Percentiles rank a stretch among this genome's conserved stretches.
phyloP scores from a whole-genome alignment of 345 rosid species.

The Gossypium arboreum region DNA sequence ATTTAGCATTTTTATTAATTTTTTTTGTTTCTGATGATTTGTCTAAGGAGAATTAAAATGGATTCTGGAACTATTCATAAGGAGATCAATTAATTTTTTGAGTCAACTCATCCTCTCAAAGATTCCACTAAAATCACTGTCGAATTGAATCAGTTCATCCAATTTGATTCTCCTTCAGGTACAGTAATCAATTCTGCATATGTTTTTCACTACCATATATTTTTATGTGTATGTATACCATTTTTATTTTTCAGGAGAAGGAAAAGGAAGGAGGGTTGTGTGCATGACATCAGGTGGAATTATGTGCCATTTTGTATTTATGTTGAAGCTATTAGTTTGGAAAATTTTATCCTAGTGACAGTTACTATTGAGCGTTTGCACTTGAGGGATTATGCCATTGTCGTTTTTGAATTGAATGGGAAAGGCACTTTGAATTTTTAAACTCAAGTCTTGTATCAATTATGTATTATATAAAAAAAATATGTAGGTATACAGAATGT shows the following conservation, averaged over 20 bases:
- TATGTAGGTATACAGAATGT: constrained; percentile 13
- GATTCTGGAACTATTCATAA: no score
- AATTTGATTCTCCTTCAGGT: constrained; percentile 42
- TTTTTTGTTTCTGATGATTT: no score
- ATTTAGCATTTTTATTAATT: no score
- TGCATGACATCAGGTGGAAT: no score
- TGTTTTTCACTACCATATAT: not conserved
- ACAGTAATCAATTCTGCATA: not conserved
- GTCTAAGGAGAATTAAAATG: no score
- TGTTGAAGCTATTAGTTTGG: constrained; percentile 60
- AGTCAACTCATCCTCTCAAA: constrained; percentile 18
- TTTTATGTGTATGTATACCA: not conserved
- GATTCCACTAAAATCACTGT: no score
- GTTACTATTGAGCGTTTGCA: constrained; percentile 70
- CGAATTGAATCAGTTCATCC: constrained; percentile 9
- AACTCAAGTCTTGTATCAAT: constrained; percentile 18
- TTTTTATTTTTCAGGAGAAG: constrained; percentile 18
- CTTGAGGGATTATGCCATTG: constrained; percentile 67
- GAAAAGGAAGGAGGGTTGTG: no score
- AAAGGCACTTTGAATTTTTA: constrained; percentile 42
- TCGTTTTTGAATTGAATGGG: constrained; percentile 69
- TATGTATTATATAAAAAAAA: constrained; percentile 17
- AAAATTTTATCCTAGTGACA: constrained; percentile 81
- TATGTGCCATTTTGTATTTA: constrained; percentile 24
- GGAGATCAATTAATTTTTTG: not conserved